A percentile compares a stretch with the other conserved stretches of the same genome.
These are phyloP conservation scores for Coniochaeta sp. DNA, from an alignment of 2,329 filamentous ascomycete genomes.

Conservation along the genomic window DNA sequence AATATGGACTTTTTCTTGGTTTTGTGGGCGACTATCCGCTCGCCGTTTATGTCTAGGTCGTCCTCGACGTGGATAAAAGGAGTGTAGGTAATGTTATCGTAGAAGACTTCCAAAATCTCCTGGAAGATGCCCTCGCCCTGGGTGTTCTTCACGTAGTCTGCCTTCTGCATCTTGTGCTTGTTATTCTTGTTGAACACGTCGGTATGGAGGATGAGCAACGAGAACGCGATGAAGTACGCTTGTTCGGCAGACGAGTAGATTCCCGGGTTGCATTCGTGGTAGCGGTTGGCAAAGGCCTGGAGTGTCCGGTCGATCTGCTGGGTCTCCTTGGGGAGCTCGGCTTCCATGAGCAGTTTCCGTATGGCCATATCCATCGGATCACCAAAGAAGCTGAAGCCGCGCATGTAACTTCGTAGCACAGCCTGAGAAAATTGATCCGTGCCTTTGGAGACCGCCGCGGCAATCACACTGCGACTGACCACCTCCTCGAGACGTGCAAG, in stretches of 20 bases:
- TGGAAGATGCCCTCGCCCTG: conserved; percentile 86
- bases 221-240: conserved; percentile 98
- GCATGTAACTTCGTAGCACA: conserved; percentile 90
- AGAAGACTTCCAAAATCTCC: conserved; percentile 91
- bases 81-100: conserved; percentile 97
- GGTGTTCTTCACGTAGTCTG: conserved; percentile 92
- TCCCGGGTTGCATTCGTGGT: conserved; percentile 96
- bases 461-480: conserved; percentile 74
- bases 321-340: conserved; percentile 91
- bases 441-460: conserved; percentile 78
- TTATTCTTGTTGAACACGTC: conserved; percentile 99
- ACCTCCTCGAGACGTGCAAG: conserved; percentile 75
- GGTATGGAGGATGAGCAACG: conserved; percentile 89
- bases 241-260: conserved; percentile 88
- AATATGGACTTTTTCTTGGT: conserved; percentile 65
- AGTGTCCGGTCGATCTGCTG: conserved; percentile 95
- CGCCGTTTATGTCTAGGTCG: conserved; percentile 71
- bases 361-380: conserved; percentile 98
- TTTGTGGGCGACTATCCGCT: conserved; percentile 64
- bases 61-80: conserved; percentile 98
- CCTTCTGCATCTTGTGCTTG: conserved; percentile 97
- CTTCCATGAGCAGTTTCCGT: conserved; percentile 91
- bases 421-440: conserved; percentile 75
- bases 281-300: conserved; percentile 90
- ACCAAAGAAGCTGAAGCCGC: conserved; percentile 88